These are phyloP conservation scores for Caryopteris hybrid DNA, from an alignment of 305 asterid genomes.

Conservation along the genomic window DNA sequence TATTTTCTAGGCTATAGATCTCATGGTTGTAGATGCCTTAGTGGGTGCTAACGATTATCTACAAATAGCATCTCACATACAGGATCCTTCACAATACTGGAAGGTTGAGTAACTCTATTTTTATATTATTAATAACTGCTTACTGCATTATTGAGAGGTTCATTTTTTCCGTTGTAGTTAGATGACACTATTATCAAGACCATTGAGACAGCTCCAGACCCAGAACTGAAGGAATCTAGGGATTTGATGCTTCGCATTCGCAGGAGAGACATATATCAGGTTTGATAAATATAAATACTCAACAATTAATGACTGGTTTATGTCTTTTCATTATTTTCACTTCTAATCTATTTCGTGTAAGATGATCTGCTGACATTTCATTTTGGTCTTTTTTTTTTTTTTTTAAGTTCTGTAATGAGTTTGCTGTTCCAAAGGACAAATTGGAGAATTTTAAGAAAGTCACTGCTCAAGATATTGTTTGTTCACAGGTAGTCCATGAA, in stretches of 20 bases:
- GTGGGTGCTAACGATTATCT: slow-evolving; percentile 73
- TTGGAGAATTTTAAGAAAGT: slow-evolving; percentile 72
- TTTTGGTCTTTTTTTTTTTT: not conserved
- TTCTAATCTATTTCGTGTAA: slow-evolving; percentile 2
- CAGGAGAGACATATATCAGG: slow-evolving; percentile 84
- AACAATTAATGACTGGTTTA: not conserved
- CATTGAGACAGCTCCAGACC: slow-evolving; percentile 77
- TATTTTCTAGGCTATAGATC: slow-evolving; percentile 68
- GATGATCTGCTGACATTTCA: not conserved
- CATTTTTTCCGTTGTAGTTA: slow-evolving; percentile 43
- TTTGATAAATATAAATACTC: slow-evolving; percentile 18
- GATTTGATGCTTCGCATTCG: slow-evolving; percentile 82
- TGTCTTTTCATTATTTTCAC: not conserved
- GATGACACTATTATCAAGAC: slow-evolving; percentile 84
- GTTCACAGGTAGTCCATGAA: slow-evolving; percentile 65
- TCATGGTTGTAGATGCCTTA: slow-evolving; percentile 87
- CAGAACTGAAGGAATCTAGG: slow-evolving; percentile 72
- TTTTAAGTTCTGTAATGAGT: slow-evolving; percentile 84
- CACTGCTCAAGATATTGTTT: slow-evolving; percentile 79
- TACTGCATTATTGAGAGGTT: slow-evolving; percentile 8
- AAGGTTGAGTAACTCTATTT: slow-evolving; percentile 50
- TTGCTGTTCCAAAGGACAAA: slow-evolving; percentile 77
- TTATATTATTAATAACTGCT: not conserved
- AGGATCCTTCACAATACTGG: slow-evolving; percentile 87
- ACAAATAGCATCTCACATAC: slow-evolving; percentile 67